Conservation (phyloP, 139 green algal species). For the Microglena sp. region DNA sequence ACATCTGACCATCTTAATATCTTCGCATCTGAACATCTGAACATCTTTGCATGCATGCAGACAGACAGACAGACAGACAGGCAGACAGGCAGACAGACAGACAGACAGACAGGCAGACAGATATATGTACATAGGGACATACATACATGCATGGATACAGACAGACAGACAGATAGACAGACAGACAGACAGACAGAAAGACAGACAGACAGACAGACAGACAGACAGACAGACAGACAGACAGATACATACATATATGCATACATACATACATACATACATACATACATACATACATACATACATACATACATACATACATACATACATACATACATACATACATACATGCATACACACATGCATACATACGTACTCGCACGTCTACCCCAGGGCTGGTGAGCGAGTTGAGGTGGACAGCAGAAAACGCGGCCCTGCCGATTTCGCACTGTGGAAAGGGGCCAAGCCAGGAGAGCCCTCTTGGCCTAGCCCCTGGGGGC, state of each 20-base stretch:
- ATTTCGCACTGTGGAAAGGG: slow-evolving; percentile 97
- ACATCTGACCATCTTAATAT: too few relatives aligned
- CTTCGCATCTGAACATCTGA: too few relatives aligned
- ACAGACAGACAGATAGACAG: not conserved
- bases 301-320: not conserved
- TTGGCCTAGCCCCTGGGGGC: slow-evolving; percentile 89
- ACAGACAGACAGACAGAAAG: not conserved
- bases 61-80: not conserved
- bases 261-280: not conserved
- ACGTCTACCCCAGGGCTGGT: slow-evolving; percentile 43
- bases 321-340: not conserved
- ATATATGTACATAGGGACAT: not conserved
- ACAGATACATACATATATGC: not conserved
- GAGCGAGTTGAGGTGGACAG: slow-evolving; percentile 80
- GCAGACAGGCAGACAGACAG: not conserved
- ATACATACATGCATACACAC: not conserved
- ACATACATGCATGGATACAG: not conserved
- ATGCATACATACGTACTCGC: not conserved
- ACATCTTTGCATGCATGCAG: not conserved
- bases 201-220: not conserved
- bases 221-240: not conserved
- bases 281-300: not conserved
- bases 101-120: not conserved
- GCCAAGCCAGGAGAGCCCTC: slow-evolving; percentile 83
- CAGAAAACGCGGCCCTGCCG: slow-evolving; percentile 74